Conservation (phyloP, 345 rosid genomes). For the Odontarrhena argentea region DNA sequence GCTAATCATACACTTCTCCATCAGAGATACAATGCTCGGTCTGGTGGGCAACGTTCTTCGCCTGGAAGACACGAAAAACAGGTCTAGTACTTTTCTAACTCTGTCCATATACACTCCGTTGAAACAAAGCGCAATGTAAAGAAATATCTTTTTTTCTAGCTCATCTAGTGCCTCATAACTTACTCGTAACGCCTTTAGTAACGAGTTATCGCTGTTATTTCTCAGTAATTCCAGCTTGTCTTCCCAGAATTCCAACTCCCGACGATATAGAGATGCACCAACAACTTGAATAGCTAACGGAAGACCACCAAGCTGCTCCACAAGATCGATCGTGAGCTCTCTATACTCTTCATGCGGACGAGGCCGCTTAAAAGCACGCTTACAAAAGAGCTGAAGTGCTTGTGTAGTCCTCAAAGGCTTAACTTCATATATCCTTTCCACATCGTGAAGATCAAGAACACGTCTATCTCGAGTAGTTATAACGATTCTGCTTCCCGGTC, state of each 20-base stretch:
- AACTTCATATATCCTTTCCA: constrained; percentile 34
- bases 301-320: constrained; percentile 44
- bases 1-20: constrained; percentile 40
- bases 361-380: constrained; percentile 36
- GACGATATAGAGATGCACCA: constrained; percentile 40
- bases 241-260: constrained; percentile 34
- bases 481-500: constrained; percentile 43
- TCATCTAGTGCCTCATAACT: constrained; percentile 37
- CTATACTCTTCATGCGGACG: constrained; percentile 28
- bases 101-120: constrained; percentile 37
- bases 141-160: constrained; percentile 35
- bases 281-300: constrained; percentile 46
- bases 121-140: constrained; percentile 38
- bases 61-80: constrained; percentile 37
- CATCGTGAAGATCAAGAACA: constrained; percentile 33
- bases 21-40: constrained; percentile 31
- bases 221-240: constrained; percentile 33
- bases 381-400: constrained; percentile 45
- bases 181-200: constrained; percentile 31
- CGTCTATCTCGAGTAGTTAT: constrained; percentile 41
- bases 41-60: constrained; percentile 28
- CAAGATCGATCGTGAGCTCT: constrained; percentile 30
- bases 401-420: constrained; percentile 34
- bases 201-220: constrained; percentile 9
- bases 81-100: constrained; percentile 32